Evolutionary conservation across 2,329 filamentous ascomycete species (phyloP), one percentile per base, ranked within the genome.

Genomic region (Sclerotinia minor): DNA sequence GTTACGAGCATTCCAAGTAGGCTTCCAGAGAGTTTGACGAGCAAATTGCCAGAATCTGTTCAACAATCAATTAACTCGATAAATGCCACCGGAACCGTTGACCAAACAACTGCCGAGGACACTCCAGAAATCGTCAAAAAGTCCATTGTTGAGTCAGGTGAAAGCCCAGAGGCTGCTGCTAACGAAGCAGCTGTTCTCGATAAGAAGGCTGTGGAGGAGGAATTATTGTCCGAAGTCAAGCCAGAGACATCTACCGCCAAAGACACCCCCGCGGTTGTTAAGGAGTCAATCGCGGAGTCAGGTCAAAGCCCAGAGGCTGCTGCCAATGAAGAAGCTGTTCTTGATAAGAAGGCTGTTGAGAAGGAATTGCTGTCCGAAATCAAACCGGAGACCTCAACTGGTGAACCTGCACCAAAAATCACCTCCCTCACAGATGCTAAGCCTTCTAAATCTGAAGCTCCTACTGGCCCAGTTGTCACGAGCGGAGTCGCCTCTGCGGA

Each of bases 331-430:
- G 83, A 84, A 67, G 90, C 88, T 24, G 90, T 95, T 5, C 80
- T 85, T 70, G 91, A 94, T 74, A 95, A 95, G 85, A 87, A 86
- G 77, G 83, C 82, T 11, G 83, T 93, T 6, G 92, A 96, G 80
- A 79, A 85, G 35, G 90, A 96, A 80, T 82, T 96, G 9, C 81
- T 93, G 59, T 83, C 86, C 71, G 85, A 91, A 78, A 83, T 88
- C 69, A 82, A 84, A 77, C 76, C 79, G 26, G 75, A 76, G 58
- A 75, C 70, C 17, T 71, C 74, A 21, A 73, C 70, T 35, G 75
- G 74, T 11, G 74, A 76, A 49, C 64, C 76, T 45, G 75, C 76
- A 69, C 74, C 75, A 21, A 63, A 58, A 19, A 57, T 65, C 26
- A 29, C 11, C 8, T 85, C 84, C 55, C 73, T 75, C 85, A 61